Evolutionary conservation across 2,329 filamentous ascomycete species (phyloP).

Genomic region (Exophiala lecanii-corni): DNA sequence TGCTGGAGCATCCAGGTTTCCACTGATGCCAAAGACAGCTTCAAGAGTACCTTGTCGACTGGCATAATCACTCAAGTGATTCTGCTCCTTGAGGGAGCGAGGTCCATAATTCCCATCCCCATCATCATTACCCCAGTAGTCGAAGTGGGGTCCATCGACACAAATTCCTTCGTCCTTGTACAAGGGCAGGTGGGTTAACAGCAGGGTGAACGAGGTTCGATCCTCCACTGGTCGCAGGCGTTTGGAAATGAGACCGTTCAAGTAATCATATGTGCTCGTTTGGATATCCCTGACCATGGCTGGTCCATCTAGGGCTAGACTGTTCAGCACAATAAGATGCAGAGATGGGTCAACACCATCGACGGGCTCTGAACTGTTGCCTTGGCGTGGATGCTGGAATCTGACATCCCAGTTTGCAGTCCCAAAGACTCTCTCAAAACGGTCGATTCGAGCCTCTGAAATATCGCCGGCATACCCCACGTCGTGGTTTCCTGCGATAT

Average conservation of each 20-base stretch:
- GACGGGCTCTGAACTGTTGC: slow-evolving; percentile 13
- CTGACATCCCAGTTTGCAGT: slow-evolving; percentile 85
- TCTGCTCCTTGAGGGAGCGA: slow-evolving; percentile 71
- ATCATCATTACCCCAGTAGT: slow-evolving; percentile 65
- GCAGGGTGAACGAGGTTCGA: slow-evolving; percentile 66
- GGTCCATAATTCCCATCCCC: slow-evolving; percentile 34
- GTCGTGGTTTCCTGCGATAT: slow-evolving; percentile 92
- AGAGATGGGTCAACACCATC: slow-evolving; percentile 51
- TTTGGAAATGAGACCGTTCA: slow-evolving; percentile 55
- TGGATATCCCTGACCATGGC: slow-evolving; percentile 64
- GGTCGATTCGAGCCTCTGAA: slow-evolving; percentile 64
- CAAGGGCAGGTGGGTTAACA: slow-evolving; percentile 88
- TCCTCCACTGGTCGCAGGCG: slow-evolving; percentile 57
- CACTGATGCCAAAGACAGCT: slow-evolving; percentile 74
- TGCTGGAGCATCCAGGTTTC: slow-evolving; percentile 54
- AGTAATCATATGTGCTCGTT: slow-evolving; percentile 69
- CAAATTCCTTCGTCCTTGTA: slow-evolving; percentile 80
- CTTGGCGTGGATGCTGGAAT: slow-evolving; percentile 53
- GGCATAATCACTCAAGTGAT: slow-evolving; percentile 71
- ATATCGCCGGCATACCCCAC: slow-evolving; percentile 94
- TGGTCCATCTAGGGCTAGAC: slow-evolving; percentile 88
- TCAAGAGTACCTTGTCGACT: slow-evolving; percentile 69
- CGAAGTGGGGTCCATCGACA: slow-evolving; percentile 77
- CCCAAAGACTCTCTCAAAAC: slow-evolving; percentile 83
- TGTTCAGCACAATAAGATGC: slow-evolving; percentile 80